These are phyloP conservation scores for Tetrastigma voinierianum DNA, from an alignment of 164 flowering plant genomes.

Conservation along the genomic window DNA sequence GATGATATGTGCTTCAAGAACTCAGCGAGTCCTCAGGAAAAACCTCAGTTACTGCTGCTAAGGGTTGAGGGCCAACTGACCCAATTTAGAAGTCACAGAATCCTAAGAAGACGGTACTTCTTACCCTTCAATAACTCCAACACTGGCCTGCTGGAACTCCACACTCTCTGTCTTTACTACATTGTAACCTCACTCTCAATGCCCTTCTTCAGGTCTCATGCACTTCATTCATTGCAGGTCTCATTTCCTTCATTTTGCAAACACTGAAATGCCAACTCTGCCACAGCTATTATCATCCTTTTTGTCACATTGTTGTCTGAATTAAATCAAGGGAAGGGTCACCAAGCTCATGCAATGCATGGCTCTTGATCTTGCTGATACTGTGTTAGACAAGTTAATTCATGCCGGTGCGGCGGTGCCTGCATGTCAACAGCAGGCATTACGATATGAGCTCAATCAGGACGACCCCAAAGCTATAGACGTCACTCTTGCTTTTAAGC, in stretches of 20 bases:
- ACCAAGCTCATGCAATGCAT: constrained; percentile 77
- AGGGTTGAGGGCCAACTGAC: constrained; percentile 32
- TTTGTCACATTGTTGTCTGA: constrained; percentile 30
- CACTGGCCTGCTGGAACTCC: constrained; percentile 32
- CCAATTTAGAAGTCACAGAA: constrained; percentile 36
- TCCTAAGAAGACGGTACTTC: constrained; percentile 32
- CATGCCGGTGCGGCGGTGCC: too few relatives aligned
- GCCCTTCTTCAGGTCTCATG: constrained; percentile 26
- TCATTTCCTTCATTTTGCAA: constrained; percentile 57
- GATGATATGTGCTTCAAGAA: background rate
- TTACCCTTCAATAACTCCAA: constrained; percentile 35
- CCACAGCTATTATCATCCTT: constrained; percentile 45
- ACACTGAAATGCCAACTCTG: constrained; percentile 71
- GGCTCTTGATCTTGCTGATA: too few relatives aligned
- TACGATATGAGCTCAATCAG: too few relatives aligned
- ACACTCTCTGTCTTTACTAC: constrained; percentile 20
- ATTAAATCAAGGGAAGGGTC: constrained; percentile 44
- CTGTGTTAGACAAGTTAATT: too few relatives aligned
- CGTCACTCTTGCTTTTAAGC: too few relatives aligned
- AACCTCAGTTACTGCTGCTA: constrained; percentile 22
- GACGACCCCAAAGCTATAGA: too few relatives aligned
- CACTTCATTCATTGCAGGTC: constrained; percentile 67
- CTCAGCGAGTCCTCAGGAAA: background rate
- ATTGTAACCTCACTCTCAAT: constrained; percentile 15
- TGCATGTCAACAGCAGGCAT: too few relatives aligned